phyloP scores from a whole-genome alignment of 192 early-diverging fungal genomes.

The Thamnidium elegans region DNA sequence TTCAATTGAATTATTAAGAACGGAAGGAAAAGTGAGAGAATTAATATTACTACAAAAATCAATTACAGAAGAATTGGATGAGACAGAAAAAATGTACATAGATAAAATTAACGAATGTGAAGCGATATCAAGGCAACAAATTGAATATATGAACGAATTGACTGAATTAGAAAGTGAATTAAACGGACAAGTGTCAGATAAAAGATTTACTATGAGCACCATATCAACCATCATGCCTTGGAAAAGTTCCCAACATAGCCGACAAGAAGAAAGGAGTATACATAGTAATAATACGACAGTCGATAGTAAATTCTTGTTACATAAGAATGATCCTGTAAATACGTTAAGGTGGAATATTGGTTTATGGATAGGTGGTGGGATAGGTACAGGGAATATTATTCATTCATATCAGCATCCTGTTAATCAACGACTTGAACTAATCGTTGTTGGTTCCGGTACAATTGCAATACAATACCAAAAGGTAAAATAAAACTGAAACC shows the following conservation, averaged over 20 bases:
- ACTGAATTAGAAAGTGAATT: constrained; percentile 16
- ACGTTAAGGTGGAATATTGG: constrained; percentile 22
- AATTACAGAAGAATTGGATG: constrained; percentile 17
- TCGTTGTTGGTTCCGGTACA: constrained; percentile 24
- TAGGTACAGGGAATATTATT: constrained; percentile 21
- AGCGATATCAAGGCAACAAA: constrained; percentile 12
- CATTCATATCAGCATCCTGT: constrained; percentile 22
- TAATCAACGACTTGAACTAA: constrained; percentile 20
- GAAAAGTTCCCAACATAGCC: not conserved
- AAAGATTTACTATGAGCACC: not conserved
- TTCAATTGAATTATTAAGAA: constrained; percentile 23
- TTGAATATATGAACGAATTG: constrained; percentile 18
- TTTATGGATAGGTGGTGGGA: constrained; percentile 18
- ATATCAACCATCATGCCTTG: not conserved
- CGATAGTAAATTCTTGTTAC: not conserved
- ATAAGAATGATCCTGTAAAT: constrained; percentile 10
- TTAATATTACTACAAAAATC: constrained; percentile 15
- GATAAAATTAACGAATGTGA: constrained; percentile 19
- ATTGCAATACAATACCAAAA: not conserved
- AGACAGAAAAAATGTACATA: constrained; percentile 23
- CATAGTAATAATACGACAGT: not conserved
- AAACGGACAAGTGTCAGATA: constrained; percentile 2
- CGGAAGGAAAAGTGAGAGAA: constrained; percentile 23
- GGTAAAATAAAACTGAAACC: not conserved
- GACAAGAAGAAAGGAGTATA: not conserved